Evolutionary conservation across 192 early-diverging fungal genomes (phyloP), one percentile per base, ranked within the genome.

Genomic region (Obelidium mucronatum): DNA sequence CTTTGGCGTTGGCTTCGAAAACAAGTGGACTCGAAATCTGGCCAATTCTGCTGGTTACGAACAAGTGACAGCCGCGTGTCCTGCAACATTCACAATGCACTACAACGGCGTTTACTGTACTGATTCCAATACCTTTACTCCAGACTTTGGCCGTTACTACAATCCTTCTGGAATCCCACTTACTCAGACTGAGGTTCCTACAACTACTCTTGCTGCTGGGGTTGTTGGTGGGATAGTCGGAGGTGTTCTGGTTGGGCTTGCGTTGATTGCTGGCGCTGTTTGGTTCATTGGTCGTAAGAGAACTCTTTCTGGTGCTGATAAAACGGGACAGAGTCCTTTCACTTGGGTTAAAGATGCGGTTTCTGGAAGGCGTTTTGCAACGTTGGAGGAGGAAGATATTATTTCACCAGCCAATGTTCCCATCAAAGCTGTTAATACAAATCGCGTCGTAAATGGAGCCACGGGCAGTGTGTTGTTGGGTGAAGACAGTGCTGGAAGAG

Each of bases 151-250:
- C 44, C 44, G 44, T 48, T 48, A 15, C 44, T 48, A 15, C 19
- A 19, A 48, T 19, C 44, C 44, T 15, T 15, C 44, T 48, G 44
- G 44, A n/a, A n/a, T n/a, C n/a, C n/a, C 64, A 15, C 22, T 31
- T 66, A 39, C 64, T 39, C 26, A 39, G 15, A 17, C 19, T 39
- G 11, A 40, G 22, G 17, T 11, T 15, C 11, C 40, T 52, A 13
- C 13, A 52, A n/a, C n/a, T 52, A 13, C n/a, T 52, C 51, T 17
- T 17, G 51, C 51, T 52, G 15, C 51, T 52, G 15, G 51, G 51
- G 51, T 52, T 13, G 13, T 69, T 24, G 67, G 67, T 2, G 67
- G 67, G 2, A 54, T 69, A 13, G 67, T 52, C 24, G 67, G 67
- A 8, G 67, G 67, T 17, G 26, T 69, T 28, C 22, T 35, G 8